Conservation (phyloP, 2,329 filamentous ascomycete genomes). For the Fusarium scirpi region DNA sequence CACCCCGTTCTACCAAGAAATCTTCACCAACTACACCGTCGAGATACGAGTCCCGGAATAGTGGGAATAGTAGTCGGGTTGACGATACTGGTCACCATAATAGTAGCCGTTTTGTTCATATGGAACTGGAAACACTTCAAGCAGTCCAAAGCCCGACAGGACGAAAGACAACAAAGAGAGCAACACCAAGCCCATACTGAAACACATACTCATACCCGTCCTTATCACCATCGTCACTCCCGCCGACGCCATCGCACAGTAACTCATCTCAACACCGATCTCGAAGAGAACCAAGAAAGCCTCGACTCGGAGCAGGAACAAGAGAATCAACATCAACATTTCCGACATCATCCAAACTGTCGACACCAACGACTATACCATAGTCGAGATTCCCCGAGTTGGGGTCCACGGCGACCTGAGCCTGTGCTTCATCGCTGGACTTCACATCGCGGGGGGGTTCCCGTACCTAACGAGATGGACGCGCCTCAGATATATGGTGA, state of each 20-base stretch:
- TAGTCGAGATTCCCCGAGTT: background rate
- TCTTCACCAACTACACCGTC: constrained; percentile 7
- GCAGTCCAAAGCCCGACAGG: background rate
- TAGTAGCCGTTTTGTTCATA: constrained; percentile 17
- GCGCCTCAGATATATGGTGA: constrained; percentile 40
- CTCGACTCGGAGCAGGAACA: background rate
- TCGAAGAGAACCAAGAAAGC: background rate
- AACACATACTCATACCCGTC: background rate
- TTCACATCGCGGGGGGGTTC: background rate
- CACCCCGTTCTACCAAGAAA: background rate
- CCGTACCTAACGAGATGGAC: constrained; percentile 41
- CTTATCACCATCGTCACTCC: background rate
- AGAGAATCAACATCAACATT: background rate
- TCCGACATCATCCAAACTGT: constrained; percentile 1
- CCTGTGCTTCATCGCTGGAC: background rate
- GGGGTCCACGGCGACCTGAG: constrained; percentile 14
- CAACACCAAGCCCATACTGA: background rate
- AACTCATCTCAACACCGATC: background rate
- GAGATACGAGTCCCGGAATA: constrained; percentile 12
- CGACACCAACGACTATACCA: constrained; percentile 21
- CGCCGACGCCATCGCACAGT: background rate
- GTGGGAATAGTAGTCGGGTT: constrained; percentile 28
- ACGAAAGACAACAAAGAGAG: background rate
- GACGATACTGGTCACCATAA: constrained; percentile 10
- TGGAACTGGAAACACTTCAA: constrained; percentile 24